Percentiles rank a stretch among this genome's conserved stretches.
Evolutionary conservation across 2,329 filamentous ascomycete species (phyloP).

Genomic region (Hypoxylon sp.): DNA sequence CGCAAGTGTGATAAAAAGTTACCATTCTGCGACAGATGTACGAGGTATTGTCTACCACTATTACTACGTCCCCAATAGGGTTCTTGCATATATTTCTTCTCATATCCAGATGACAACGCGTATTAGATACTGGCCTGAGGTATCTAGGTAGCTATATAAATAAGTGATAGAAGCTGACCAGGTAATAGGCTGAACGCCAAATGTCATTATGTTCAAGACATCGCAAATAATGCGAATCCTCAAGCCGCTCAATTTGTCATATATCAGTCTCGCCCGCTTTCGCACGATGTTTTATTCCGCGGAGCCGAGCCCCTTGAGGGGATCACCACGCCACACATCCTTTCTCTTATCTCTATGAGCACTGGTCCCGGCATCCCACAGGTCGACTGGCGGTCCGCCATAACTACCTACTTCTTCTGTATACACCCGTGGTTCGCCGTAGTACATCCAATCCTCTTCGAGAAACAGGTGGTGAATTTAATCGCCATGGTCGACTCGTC

Average conservation of each 20-base stretch:
- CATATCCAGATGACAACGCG: neutral
- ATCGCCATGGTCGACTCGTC: slow-evolving; percentile 41
- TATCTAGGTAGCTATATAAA: neutral
- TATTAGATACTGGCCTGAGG: neutral
- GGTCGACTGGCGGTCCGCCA: slow-evolving; percentile 58
- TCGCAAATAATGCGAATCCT: slow-evolving; percentile 46
- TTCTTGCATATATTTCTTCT: neutral
- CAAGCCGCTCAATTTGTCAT: slow-evolving; percentile 51
- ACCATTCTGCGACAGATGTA: slow-evolving; percentile 54
- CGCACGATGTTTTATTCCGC: slow-evolving; percentile 51
- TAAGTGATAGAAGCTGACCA: slow-evolving; percentile 35
- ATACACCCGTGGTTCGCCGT: slow-evolving; percentile 61
- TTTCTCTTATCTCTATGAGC: slow-evolving; percentile 57
- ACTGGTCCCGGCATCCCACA: slow-evolving; percentile 46
- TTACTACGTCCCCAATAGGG: neutral
- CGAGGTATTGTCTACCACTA: slow-evolving; percentile 46
- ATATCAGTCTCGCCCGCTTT: slow-evolving; percentile 51
- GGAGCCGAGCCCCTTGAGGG: slow-evolving; percentile 54
- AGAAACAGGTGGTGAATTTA: slow-evolving; percentile 52
- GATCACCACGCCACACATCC: slow-evolving; percentile 57
- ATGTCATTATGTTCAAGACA: slow-evolving; percentile 54
- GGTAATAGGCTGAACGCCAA: slow-evolving; percentile 53
- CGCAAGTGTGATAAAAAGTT: slow-evolving; percentile 56
- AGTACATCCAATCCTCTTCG: slow-evolving; percentile 59
- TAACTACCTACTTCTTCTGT: slow-evolving; percentile 59